phyloP scores from a whole-genome alignment of 2,329 filamentous ascomycete genomes.

The Lecanicillium sp. region DNA sequence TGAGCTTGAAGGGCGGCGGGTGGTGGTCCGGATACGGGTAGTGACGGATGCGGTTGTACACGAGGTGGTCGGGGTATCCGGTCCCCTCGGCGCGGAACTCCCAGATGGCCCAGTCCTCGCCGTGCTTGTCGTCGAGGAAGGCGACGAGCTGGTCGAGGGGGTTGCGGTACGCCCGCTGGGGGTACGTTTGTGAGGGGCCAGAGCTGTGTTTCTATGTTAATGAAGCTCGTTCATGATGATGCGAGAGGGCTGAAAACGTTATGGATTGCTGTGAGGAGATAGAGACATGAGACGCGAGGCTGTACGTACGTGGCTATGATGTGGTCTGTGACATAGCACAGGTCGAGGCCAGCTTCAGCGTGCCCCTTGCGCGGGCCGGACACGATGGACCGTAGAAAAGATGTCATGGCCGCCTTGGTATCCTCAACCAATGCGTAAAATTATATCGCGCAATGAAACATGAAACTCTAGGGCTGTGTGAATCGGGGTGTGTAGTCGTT shows the following conservation, averaged over 20 bases:
- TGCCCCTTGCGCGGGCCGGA: constrained; percentile 80
- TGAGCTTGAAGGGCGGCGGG: constrained; percentile 82
- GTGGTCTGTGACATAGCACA: constrained; percentile 90
- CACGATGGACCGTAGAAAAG: constrained; percentile 82
- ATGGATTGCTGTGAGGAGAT: neutral
- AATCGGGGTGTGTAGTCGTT: too few relatives aligned
- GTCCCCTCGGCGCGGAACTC: constrained; percentile 96
- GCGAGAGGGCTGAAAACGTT: too few relatives aligned
- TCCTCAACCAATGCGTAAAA: too few relatives aligned
- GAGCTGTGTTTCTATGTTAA: constrained; percentile 50
- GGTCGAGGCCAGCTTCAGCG: constrained; percentile 79
- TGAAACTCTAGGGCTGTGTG: too few relatives aligned
- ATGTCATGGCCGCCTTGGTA: constrained; percentile 48
- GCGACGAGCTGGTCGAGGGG: constrained; percentile 79
- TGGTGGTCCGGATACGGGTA: constrained; percentile 98
- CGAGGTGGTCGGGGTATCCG: constrained; percentile 85
- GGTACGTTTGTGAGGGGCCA: constrained; percentile 82
- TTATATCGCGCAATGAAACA: neutral
- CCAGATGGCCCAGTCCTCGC: constrained; percentile 86
- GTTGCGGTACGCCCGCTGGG: constrained; percentile 88
- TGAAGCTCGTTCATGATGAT: neutral
- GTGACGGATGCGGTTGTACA: constrained; percentile 79
- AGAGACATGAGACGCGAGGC: neutral
- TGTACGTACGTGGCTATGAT: constrained; percentile 56
- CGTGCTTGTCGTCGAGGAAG: constrained; percentile 83